phyloP scores from a whole-genome alignment of 371 early-diverging fungal species.

The Mucor lusitanicus region DNA sequence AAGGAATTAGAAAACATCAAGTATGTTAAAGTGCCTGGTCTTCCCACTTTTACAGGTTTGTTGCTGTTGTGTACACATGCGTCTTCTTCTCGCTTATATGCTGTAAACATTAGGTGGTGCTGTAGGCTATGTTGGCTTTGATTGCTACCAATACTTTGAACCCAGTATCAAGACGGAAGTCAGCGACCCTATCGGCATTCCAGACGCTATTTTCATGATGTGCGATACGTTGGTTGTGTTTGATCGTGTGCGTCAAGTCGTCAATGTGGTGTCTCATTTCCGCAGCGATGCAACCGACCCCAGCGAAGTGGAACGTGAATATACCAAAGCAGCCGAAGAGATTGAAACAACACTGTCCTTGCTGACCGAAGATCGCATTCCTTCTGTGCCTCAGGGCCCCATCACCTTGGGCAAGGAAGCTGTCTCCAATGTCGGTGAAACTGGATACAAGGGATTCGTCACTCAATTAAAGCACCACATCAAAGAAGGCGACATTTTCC shows the following conservation, averaged over 20 bases:
- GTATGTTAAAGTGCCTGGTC: conserved; percentile 79
- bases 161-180: conserved; percentile 79
- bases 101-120: conserved; percentile 75
- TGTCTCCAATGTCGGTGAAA: conserved; percentile 85
- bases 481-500: conserved; percentile 94
- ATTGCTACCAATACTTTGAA: conserved; percentile 96
- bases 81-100: not conserved
- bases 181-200: conserved; percentile 84
- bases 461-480: conserved; percentile 87
- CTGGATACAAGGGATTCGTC: conserved; percentile 89
- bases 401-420: conserved; percentile 66
- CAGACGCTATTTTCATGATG: conserved; percentile 91
- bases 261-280: conserved; percentile 91
- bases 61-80: too few relatives aligned
- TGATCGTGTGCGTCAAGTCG: conserved; percentile 89
- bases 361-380: conserved; percentile 58
- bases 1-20: conserved; percentile 73
- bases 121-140: conserved; percentile 95
- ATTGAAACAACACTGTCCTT: conserved; percentile 65
- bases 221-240: conserved; percentile 94
- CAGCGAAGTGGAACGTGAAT: conserved; percentile 59
- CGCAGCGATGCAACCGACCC: conserved; percentile 64
- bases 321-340: conserved; percentile 64
- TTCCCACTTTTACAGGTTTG: conserved; percentile 87
- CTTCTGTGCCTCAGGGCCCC: conserved; percentile 64